phyloP scores from a whole-genome alignment of 371 early-diverging fungal genomes.

The Apophysomyces ossiformis region DNA sequence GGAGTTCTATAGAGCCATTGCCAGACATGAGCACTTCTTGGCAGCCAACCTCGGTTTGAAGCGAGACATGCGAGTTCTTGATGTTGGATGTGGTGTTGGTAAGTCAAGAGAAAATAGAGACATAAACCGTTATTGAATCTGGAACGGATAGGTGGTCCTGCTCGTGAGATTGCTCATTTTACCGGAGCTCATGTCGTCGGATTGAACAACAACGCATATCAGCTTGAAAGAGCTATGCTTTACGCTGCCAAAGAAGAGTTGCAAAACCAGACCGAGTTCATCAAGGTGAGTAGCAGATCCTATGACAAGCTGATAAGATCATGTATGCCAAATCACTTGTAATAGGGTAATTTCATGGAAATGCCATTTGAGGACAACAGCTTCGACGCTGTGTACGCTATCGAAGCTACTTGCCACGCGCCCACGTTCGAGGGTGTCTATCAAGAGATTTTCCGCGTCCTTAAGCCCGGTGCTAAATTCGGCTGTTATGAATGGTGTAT shows the following conservation, averaged over 20 bases:
- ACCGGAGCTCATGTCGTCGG: conserved; percentile 90
- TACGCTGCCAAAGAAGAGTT: conserved; percentile 74
- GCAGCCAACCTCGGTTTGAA: conserved; percentile 76
- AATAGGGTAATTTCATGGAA: conserved; percentile 88
- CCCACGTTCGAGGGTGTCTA: conserved; percentile 85
- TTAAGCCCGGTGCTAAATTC: conserved; percentile 91
- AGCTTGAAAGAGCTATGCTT: conserved; percentile 78
- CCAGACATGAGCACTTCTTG: conserved; percentile 91
- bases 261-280: conserved; percentile 61
- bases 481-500: conserved; percentile 94
- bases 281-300: conserved; percentile 50
- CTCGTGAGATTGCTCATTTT: conserved; percentile 89
- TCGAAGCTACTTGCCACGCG: conserved; percentile 94
- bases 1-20: conserved; percentile 80
- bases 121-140: conserved; percentile 8
- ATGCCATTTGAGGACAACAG: conserved; percentile 85
- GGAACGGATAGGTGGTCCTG: conserved; percentile 73
- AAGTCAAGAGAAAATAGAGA: conserved; percentile 14
- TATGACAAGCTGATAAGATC: neutral
- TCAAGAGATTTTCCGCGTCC: conserved; percentile 84
- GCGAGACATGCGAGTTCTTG: conserved; percentile 74
- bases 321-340: neutral
- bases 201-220: conserved; percentile 95
- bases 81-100: conserved; percentile 92
- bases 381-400: conserved; percentile 89